phyloP scores from a whole-genome alignment of 2,329 filamentous ascomycete species.

The Hymenoscyphus repandus region DNA sequence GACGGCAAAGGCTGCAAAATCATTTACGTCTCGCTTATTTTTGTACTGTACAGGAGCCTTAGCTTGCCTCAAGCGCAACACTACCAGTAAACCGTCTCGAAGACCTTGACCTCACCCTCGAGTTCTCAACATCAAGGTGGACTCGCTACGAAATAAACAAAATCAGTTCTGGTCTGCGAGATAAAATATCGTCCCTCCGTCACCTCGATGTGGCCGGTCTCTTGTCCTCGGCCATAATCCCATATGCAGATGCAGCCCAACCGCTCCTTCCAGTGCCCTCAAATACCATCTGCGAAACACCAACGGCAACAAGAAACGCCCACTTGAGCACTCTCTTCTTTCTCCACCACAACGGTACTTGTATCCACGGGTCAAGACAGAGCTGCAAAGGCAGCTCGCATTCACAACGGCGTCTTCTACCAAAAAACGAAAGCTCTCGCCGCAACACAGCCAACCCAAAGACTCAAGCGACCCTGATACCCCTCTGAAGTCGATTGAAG shows the following conservation, averaged over 20 bases:
- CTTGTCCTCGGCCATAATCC: not conserved
- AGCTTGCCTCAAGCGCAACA: no score
- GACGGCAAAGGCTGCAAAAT: no score
- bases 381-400: conserved; percentile 53
- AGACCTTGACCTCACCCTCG: not conserved
- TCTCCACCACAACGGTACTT: conserved; percentile 6
- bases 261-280: no score
- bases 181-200: no score
- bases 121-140: no score
- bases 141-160: no score
- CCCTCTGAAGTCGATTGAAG: conserved; percentile 29
- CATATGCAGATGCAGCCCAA: no score
- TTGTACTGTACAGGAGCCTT: no score
- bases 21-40: no score
- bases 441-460: conserved; percentile 22
- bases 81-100: no score
- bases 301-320: conserved; percentile 8
- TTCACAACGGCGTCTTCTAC: conserved; percentile 65
- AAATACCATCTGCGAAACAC: conserved; percentile 5
- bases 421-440: conserved; percentile 67
- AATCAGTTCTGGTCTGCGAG: no score
- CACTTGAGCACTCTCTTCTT: not conserved
- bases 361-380: conserved; percentile 11
- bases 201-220: not conserved
- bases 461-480: conserved; percentile 25